These are phyloP conservation scores for Fusarium palustre DNA, from an alignment of 2,329 filamentous ascomycete species.

Conservation along the genomic window DNA sequence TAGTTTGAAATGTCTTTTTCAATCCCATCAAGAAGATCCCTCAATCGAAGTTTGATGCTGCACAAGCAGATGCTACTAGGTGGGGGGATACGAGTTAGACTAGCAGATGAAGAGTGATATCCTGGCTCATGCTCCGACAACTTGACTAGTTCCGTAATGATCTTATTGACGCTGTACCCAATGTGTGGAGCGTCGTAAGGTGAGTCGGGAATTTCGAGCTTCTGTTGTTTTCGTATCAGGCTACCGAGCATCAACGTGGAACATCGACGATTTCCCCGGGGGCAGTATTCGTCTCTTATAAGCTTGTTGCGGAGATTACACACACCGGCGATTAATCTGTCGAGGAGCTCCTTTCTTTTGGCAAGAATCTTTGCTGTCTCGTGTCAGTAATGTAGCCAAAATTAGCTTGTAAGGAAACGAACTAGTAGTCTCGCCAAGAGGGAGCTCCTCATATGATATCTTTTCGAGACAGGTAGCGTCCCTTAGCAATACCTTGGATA, in stretches of 20 bases:
- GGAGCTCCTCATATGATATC: no score
- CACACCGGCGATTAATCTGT: rapidly evolving
- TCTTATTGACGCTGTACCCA: not conserved
- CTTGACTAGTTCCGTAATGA: not conserved
- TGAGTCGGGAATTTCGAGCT: not conserved
- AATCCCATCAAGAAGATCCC: not conserved
- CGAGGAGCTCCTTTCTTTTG: not conserved
- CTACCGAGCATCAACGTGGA: not conserved
- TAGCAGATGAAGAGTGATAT: no score
- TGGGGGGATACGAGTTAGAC: no score
- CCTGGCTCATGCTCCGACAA: no score
- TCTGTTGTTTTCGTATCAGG: not conserved
- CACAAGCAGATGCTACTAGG: not conserved
- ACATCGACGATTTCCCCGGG: rapidly evolving
- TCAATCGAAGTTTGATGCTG: not conserved
- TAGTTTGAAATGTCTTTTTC: not conserved
- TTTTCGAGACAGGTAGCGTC: no score
- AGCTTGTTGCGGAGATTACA: rapidly evolving
- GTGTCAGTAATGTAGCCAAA: not conserved
- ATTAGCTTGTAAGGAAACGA: not conserved
- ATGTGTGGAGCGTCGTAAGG: not conserved
- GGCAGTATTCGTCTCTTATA: rapidly evolving
- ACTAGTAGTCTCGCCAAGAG: not conserved
- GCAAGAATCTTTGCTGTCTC: not conserved
- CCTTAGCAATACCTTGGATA: no score